Base-by-base conservation (phyloP, 2,329 filamentous ascomycete genomes). In the Scleromitrula shiraiana region DNA sequence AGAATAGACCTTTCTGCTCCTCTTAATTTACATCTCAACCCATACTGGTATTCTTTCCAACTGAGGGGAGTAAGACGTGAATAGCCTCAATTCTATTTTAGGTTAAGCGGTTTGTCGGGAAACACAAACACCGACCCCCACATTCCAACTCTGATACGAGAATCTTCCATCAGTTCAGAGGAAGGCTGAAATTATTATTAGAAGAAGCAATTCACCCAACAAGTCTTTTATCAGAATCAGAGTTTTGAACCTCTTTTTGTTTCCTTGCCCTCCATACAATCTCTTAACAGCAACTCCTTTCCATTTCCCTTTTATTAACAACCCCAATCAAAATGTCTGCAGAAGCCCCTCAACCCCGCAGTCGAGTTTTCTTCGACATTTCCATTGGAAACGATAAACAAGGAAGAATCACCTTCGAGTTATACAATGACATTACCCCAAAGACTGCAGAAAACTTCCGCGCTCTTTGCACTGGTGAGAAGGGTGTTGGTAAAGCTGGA, bases 371-470 rank as follows among this genome's bases (percentile, higher is more conserved):
- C 74, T 96, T 98, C 68, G 90, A 97, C 72, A 83, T 98, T 65
- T 74, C 82, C 53, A 84, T 97, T 64, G 89, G 85, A 64, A 77
- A 79, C 50, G 77, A 80, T 60, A 71, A 78, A 36, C 77, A 80
- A 52, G 90, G 89, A 52, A 84, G 91, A 56, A 75, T 98, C 65
- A 81, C 78, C 53, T 91, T 97, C 68, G 88, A 96, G 73, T 80
- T 98, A 53, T 83, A 81, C 70, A 67, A 72, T 57, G 72, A 78
- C 58, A 76, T 95, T 51, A 89, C 95, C 12, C 91, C 91, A 64
- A 95, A 95, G 74, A 97, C 91, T 3, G 88, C 86, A 56, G 90
- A 96, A 61, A 97, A 96, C 76, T 97, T 97, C 76, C 88, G 90
- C 62, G 81, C 83, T 44, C 81, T 96, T 53, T 96, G 90, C 74